Evolutionary conservation across 371 early-diverging fungal species (phyloP).

Genomic region (Mortierella sp.): DNA sequence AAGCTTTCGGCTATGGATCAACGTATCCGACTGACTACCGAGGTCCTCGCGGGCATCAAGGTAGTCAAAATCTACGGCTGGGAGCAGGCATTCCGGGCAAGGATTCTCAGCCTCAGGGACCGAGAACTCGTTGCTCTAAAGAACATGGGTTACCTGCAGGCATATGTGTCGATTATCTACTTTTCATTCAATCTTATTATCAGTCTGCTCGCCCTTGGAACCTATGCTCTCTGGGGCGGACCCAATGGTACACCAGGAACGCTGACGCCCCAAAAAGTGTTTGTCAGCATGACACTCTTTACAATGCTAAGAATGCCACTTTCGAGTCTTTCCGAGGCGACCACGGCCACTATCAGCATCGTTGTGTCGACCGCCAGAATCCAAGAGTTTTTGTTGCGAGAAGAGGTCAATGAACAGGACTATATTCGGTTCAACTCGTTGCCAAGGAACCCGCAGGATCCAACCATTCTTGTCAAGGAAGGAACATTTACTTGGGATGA

Average conservation of each 20-base stretch:
- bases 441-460: constrained; percentile 18
- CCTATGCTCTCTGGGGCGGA: constrained; percentile 41
- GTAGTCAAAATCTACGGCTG: constrained; percentile 26
- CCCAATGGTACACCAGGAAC: constrained; percentile 31
- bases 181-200: constrained; percentile 42
- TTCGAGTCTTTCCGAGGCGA: constrained; percentile 29
- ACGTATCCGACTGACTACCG: constrained; percentile 22
- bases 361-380: constrained; percentile 35
- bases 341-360: constrained; percentile 26
- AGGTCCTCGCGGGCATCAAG: constrained; percentile 21
- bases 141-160: constrained; percentile 26
- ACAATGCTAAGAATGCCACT: constrained; percentile 32
- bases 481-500: constrained; percentile 68
- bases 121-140: constrained; percentile 25
- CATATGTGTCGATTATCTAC: constrained; percentile 40
- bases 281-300: constrained; percentile 44
- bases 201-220: constrained; percentile 42
- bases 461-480: constrained; percentile 35
- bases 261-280: constrained; percentile 43
- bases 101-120: constrained; percentile 26
- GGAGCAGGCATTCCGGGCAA: constrained; percentile 25
- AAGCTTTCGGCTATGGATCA: constrained; percentile 18
- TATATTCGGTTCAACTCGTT: constrained; percentile 15
- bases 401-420: constrained; percentile 29
- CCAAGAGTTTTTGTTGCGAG: constrained; percentile 28